These are phyloP conservation scores for Zizania palustris DNA, from an alignment of 202 grass and related monocot genomes.

Conservation along the genomic window DNA sequence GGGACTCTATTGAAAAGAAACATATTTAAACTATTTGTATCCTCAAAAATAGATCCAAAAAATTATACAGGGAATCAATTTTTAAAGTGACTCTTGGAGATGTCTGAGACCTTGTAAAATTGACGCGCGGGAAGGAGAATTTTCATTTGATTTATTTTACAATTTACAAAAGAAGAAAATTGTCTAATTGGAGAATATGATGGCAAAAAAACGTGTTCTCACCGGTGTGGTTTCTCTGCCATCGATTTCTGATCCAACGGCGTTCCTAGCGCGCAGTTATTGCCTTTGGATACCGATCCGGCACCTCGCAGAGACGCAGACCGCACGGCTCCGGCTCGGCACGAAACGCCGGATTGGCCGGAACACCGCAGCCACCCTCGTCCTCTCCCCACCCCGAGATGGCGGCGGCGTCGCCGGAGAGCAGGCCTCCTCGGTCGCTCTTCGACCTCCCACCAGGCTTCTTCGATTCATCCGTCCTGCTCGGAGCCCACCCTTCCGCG, in stretches of 20 bases:
- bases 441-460: conserved; percentile 72
- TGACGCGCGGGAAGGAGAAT: too few species aligned
- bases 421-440: conserved; percentile 61
- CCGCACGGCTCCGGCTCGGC: background rate
- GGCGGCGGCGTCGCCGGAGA: conserved; percentile 63
- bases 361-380: conserved; percentile 30
- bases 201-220: background rate
- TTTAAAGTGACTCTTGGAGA: too few species aligned
- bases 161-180: too few species aligned
- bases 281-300: conserved; percentile 22
- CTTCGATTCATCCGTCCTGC: conserved; percentile 64
- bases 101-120: too few species aligned
- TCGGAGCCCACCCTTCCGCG: conserved; percentile 49
- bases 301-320: background rate
- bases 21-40: too few species aligned
- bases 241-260: conserved; percentile 41
- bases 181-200: background rate
- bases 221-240: background rate
- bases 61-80: too few species aligned
- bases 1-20: too few species aligned
- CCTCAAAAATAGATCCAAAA: too few species aligned
- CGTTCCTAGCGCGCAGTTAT: background rate
- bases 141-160: too few species aligned
- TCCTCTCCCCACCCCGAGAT: conserved; percentile 36
- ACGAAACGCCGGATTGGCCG: conserved; percentile 38